Percentiles rank a stretch among this genome's conserved stretches.
These are phyloP conservation scores for Microsporum canis DNA, from an alignment of 2,329 filamentous ascomycete genomes.

Conservation along the genomic window DNA sequence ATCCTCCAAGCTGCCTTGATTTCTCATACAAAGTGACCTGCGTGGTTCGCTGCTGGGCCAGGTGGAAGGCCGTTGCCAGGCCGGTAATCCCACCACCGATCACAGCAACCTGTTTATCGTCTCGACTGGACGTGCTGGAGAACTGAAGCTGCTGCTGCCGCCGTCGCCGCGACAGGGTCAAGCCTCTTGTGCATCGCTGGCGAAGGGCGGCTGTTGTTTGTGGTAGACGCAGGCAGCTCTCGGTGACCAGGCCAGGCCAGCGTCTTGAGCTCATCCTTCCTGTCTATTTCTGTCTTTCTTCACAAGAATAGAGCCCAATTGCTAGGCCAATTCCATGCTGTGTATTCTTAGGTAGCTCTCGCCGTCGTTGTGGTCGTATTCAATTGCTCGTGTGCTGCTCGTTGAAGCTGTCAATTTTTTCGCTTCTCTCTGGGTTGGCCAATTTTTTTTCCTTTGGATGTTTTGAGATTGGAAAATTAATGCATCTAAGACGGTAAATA, in stretches of 20 bases:
- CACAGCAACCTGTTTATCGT: constrained; percentile 40
- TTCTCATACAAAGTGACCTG: constrained; percentile 76
- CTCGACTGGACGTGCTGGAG: neutral
- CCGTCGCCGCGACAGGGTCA: neutral
- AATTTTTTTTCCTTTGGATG: too few relatives aligned
- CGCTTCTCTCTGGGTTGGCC: too few relatives aligned
- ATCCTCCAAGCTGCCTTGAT: constrained; percentile 61
- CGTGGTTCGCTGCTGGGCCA: constrained; percentile 56
- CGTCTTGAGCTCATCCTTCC: neutral
- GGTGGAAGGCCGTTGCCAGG: constrained; percentile 64
- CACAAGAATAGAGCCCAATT: neutral
- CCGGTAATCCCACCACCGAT: constrained; percentile 77
- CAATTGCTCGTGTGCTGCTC: neutral
- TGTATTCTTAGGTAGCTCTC: neutral
- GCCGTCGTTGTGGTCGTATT: neutral
- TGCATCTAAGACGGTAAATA: neutral
- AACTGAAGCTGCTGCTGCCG: neutral
- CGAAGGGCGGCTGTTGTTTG: neutral
- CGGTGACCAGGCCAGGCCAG: neutral
- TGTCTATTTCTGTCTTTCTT: neutral
- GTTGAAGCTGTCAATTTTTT: neutral
- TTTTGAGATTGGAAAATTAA: neutral
- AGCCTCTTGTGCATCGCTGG: neutral
- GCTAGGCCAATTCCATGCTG: neutral
- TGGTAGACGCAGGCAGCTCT: neutral